These are phyloP conservation scores for Pezizomycotina sp. DNA, from an alignment of 2,329 filamentous ascomycete genomes.

Conservation along the genomic window DNA sequence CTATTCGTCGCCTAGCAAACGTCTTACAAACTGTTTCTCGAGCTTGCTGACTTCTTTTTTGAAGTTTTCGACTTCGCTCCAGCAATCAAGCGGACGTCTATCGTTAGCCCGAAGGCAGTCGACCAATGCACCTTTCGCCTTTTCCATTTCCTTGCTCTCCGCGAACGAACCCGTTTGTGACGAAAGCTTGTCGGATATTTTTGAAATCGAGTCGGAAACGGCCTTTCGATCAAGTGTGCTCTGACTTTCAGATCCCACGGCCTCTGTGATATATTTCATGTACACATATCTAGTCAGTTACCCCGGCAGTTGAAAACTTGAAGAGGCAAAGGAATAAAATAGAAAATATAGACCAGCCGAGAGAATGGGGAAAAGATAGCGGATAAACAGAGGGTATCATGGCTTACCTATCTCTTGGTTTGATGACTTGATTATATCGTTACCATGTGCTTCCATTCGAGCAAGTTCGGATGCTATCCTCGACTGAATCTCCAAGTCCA, in stretches of 20 bases:
- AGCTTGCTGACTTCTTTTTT: constrained; percentile 74
- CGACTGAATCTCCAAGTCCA: too few relatives aligned
- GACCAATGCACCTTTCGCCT: constrained; percentile 58
- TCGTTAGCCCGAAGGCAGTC: constrained; percentile 71
- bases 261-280: too few relatives aligned
- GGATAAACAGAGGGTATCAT: too few relatives aligned
- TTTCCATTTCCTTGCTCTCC: constrained; percentile 54
- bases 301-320: too few relatives aligned
- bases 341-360: too few relatives aligned
- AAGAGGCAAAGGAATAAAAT: too few relatives aligned
- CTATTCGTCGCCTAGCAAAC: constrained; percentile 38
- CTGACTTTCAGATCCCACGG: constrained; percentile 4
- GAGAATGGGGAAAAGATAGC: too few relatives aligned
- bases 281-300: too few relatives aligned
- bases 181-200: constrained; percentile 12
- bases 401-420: too few relatives aligned
- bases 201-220: constrained; percentile 8
- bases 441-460: too few relatives aligned
- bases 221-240: constrained; percentile 6
- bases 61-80: constrained; percentile 79
- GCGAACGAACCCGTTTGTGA: constrained; percentile 27
- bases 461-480: too few relatives aligned
- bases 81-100: constrained; percentile 79
- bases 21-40: constrained; percentile 77
- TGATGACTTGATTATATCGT: too few relatives aligned